phyloP scores from a whole-genome alignment of 805 yeast species.

The Priceomyces carsonii region DNA sequence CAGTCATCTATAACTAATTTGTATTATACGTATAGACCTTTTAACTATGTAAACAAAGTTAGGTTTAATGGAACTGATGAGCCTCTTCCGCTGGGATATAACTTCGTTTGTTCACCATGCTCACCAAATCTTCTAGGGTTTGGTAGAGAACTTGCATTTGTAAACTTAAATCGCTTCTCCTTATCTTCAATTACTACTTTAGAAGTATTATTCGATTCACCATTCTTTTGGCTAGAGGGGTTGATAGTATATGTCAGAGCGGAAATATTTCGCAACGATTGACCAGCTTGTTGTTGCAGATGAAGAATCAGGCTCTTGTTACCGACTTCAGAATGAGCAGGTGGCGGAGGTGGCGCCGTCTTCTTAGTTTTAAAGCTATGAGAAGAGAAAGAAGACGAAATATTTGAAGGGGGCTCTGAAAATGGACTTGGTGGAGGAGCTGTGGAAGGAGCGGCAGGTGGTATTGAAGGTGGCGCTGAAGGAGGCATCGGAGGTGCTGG shows the following conservation, averaged over 20 bases:
- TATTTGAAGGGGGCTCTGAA: constrained; percentile 24
- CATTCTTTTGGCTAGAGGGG: constrained; percentile 25
- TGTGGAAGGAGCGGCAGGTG: constrained; percentile 9
- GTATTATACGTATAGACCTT: constrained; percentile 2
- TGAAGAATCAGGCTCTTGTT: constrained; percentile 23
- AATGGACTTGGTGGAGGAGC: constrained; percentile 19
- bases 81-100: constrained; percentile 96
- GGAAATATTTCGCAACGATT: constrained; percentile 58
- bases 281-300: constrained; percentile 48
- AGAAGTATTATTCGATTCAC: constrained; percentile 15
- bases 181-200: constrained; percentile 62
- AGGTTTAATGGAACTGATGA: constrained; percentile 84
- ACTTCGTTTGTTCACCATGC: constrained; percentile 49
- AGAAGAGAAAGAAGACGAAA: constrained; percentile 6
- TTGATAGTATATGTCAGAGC: constrained; percentile 66
- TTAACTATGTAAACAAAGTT: constrained; percentile 19
- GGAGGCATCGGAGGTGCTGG: constrained; percentile 22
- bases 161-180: constrained; percentile 59
- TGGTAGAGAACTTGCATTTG: constrained; percentile 70
- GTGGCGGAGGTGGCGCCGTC: constrained; percentile 33
- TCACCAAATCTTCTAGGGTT: constrained; percentile 81
- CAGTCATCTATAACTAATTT: no score
- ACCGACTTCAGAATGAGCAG: constrained; percentile 9
- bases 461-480: constrained; percentile 19
- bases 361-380: constrained; percentile 18